phyloP scores from a whole-genome alignment of 164 flowering plant species.

The Cinnamomum micranthum region DNA sequence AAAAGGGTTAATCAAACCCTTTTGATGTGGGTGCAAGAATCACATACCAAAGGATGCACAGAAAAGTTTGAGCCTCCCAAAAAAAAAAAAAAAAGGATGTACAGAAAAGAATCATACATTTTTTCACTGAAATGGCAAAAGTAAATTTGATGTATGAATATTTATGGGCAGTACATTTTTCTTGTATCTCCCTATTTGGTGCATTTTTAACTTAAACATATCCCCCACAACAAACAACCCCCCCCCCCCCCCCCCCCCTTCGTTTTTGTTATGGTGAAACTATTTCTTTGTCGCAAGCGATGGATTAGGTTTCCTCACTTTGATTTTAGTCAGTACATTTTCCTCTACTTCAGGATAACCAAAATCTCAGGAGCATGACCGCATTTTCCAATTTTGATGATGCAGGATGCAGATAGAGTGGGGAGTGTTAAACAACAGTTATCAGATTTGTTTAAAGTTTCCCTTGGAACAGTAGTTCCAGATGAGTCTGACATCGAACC shows the following conservation, averaged over 20 bases:
- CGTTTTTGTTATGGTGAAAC: too few relatives aligned
- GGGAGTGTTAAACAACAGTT: constrained; percentile 65
- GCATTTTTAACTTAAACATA: too few relatives aligned
- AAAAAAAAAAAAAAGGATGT: too few relatives aligned
- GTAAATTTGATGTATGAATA: neutral
- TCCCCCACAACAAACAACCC: too few relatives aligned
- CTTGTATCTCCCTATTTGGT: too few relatives aligned
- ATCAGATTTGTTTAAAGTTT: constrained; percentile 50
- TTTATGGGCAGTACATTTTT: too few relatives aligned
- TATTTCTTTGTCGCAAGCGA: too few relatives aligned
- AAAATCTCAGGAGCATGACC: neutral
- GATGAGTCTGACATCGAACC: constrained; percentile 50
- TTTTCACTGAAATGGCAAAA: neutral
- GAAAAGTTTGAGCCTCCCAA: too few relatives aligned
- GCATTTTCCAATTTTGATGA: neutral
- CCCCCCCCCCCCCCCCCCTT: too few relatives aligned
- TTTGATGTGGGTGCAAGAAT: neutral
- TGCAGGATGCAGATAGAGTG: constrained; percentile 40
- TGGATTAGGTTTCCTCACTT: neutral
- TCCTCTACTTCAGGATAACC: neutral
- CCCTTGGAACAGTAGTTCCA: constrained; percentile 59
- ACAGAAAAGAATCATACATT: neutral
- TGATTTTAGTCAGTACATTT: too few relatives aligned
- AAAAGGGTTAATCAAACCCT: too few relatives aligned
- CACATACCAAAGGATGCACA: neutral